Conservation (phyloP, 2,329 filamentous ascomycete species). For the Epichloe festucae region DNA sequence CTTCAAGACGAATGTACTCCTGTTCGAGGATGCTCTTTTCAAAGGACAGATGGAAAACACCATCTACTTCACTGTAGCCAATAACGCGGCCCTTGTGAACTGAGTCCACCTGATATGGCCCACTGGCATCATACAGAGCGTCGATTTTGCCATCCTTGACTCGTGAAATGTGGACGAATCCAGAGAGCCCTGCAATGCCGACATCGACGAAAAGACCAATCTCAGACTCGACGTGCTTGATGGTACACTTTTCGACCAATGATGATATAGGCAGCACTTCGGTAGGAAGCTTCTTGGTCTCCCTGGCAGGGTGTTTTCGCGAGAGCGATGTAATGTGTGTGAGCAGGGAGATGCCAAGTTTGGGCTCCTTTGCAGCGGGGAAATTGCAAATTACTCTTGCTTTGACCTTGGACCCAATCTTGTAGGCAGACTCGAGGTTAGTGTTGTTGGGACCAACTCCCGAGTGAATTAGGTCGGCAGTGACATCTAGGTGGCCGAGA, state of each 20-base stretch:
- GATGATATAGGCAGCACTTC: constrained; percentile 57
- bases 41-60: constrained; percentile 72
- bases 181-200: constrained; percentile 49
- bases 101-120: constrained; percentile 65
- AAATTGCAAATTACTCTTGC: constrained; percentile 83
- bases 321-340: constrained; percentile 65
- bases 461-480: constrained; percentile 82
- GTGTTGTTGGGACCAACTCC: constrained; percentile 56
- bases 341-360: constrained; percentile 76
- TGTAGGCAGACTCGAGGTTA: constrained; percentile 65
- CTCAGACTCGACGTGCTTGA: constrained; percentile 66
- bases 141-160: constrained; percentile 87
- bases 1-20: constrained; percentile 80
- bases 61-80: constrained; percentile 78
- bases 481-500: constrained; percentile 82
- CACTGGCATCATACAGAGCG: constrained; percentile 60
- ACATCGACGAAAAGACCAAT: constrained; percentile 72
- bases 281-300: constrained; percentile 35
- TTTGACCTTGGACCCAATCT: constrained; percentile 71
- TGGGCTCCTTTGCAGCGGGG: constrained; percentile 63
- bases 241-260: constrained; percentile 62
- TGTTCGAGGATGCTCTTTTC: constrained; percentile 75
- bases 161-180: constrained; percentile 89
- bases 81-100: constrained; percentile 71
- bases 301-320: constrained; percentile 25